These are phyloP conservation scores for Helminthosporium solani DNA, from an alignment of 2,329 filamentous ascomycete genomes.

Conservation along the genomic window DNA sequence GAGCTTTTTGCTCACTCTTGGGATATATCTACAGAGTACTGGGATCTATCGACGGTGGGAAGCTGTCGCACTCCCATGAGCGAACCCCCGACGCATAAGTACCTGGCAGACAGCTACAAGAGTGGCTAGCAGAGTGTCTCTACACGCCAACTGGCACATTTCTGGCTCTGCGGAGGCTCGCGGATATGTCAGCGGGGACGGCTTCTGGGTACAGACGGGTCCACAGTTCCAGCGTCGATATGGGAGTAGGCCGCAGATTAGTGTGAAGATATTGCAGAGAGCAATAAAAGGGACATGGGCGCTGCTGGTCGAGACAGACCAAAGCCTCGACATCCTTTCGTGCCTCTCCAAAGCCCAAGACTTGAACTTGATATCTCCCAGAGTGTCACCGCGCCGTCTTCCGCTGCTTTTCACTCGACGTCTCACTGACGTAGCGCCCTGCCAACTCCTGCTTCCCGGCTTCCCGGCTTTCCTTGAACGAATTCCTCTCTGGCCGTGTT, in stretches of 20 bases:
- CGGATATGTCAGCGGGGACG: conserved; percentile 6
- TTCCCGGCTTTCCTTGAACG: background rate
- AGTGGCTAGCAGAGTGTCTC: no score
- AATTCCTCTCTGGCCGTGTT: background rate
- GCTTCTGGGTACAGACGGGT: background rate
- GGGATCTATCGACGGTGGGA: conserved; percentile 1
- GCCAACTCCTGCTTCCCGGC: background rate
- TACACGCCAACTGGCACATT: no score
- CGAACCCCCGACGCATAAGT: no score
- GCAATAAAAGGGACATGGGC: no score
- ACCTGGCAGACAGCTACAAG: no score
- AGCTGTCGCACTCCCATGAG: no score
- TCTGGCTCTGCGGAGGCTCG: conserved; percentile 6
- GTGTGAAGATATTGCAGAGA: no score
- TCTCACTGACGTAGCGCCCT: conserved; percentile 5
- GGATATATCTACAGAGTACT: background rate
- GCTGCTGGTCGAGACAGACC: no score
- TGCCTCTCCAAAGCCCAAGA: no score
- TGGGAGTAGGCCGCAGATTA: background rate
- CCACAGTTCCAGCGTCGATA: background rate
- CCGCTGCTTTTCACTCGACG: conserved; percentile 6
- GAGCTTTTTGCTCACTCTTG: conserved; percentile 1
- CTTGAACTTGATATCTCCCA: no score
- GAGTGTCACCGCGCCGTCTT: no score
- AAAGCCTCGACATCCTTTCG: no score